Base-by-base conservation (phyloP, 306 rosid species). In the Arachis hypogaea region DNA sequence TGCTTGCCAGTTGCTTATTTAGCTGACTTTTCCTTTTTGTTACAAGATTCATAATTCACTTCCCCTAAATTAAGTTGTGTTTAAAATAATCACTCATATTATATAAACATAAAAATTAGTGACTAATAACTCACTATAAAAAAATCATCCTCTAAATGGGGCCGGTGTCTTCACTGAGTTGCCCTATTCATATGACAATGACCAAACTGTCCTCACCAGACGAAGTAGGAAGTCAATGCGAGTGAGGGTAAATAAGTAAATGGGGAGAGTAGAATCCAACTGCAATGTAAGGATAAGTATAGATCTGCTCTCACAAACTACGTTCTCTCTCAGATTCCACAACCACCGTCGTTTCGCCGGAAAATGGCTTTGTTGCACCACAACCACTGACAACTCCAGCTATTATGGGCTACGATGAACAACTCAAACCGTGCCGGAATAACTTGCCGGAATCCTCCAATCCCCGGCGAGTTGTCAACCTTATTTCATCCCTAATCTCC, bases 401-500 rank as follows among this genome's bases (percentile, higher is more conserved):
- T 33, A 33, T 2, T 66, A 88, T 88, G 98, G 82, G 83, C 56
- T 79, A 75, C 74, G 85, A 85, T 67, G 71, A 81, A 72, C 36
- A 52, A 52, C 28, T 52, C 58, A 52, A 14, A 52, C 28, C 7
- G 3, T n/a, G 29, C 58, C 58, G 28, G 58, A n/a, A 49, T 3
- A 5, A 72, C 50, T 79, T 54, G 76, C 83, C 75, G 66, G 91
- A 52, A 58, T 5, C 72, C 29, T 62, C 86, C 42, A 50, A 29
- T 75, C 84, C 85, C 74, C 92, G 85, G 77, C 84, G 40, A 77
- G 67, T 78, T 6, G 42, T 85, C 2, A 73, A 86, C 55, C 72
- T 84, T 41, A 12, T 87, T 10, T 77, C 93, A 1, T 88, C 91
- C 7, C 36, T 90, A 76, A 90, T 93, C 29, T 81, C 87, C 11